Evolutionary conservation across 768 basidiomycete genomes (phyloP).

Genomic region (Neoboletus brunneissimus): DNA sequence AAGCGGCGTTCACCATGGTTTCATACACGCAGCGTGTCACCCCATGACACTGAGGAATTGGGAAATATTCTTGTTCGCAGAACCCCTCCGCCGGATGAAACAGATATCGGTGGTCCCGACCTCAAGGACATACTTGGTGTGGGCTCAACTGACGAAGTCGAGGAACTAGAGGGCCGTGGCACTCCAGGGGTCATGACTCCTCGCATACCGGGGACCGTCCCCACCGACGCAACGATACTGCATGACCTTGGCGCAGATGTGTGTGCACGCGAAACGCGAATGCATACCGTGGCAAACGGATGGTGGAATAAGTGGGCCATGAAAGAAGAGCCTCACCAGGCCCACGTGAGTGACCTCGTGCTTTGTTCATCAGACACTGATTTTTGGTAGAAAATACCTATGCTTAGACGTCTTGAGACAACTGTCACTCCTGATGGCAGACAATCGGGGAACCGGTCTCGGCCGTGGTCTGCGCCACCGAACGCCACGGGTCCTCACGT

Average conservation of each 20-base stretch:
- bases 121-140: conserved; percentile 44
- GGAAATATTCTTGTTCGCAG: conserved; percentile 28
- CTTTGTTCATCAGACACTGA: conserved; percentile 8
- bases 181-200: conserved; percentile 33
- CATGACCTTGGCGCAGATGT: conserved; percentile 27
- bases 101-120: conserved; percentile 38
- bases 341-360: conserved; percentile 20
- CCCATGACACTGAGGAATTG: neutral
- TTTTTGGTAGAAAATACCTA: conserved; percentile 29
- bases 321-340: conserved; percentile 19
- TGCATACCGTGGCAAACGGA: conserved; percentile 42
- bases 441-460: conserved; percentile 31
- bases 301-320: conserved; percentile 53
- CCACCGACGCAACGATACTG: conserved; percentile 22
- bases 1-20: conserved; percentile 18
- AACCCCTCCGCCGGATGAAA: conserved; percentile 26
- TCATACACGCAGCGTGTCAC: conserved; percentile 1
- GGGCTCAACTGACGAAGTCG: conserved; percentile 45
- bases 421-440: conserved; percentile 46
- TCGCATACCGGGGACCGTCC: conserved; percentile 32
- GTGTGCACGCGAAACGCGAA: conserved; percentile 30
- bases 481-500: conserved; percentile 20
- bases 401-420: conserved; percentile 44
- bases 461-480: conserved; percentile 26
- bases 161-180: conserved; percentile 29